Evolutionary conservation across 2,329 filamentous ascomycete species (phyloP).

Genomic region (Cytospora paraplurivora): DNA sequence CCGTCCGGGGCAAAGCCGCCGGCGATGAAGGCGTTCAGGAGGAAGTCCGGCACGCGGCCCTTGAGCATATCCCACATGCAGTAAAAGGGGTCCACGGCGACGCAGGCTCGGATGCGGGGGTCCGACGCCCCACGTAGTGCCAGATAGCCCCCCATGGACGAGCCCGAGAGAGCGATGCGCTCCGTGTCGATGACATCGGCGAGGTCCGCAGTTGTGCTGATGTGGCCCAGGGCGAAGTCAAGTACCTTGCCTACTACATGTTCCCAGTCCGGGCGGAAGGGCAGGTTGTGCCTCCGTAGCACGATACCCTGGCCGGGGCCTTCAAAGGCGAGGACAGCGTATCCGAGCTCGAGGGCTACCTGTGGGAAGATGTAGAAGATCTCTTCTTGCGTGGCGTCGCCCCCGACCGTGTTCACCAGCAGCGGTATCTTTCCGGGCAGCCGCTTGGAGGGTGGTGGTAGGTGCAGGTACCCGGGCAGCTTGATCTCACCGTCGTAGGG

Average conservation of each 20-base stretch:
- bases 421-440: slow-evolving; percentile 38
- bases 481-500: slow-evolving; percentile 41
- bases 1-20: too few species aligned
- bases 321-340: slow-evolving; percentile 48
- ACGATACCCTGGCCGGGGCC: slow-evolving; percentile 49
- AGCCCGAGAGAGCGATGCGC: slow-evolving; percentile 42
- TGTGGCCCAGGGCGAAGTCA: too few species aligned
- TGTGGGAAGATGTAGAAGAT: slow-evolving; percentile 39
- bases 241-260: slow-evolving; percentile 38
- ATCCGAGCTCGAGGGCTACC: slow-evolving; percentile 38
- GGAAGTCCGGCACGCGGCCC: too few species aligned
- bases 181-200: slow-evolving; percentile 39
- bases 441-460: slow-evolving; percentile 34
- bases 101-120: slow-evolving; percentile 46
- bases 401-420: slow-evolving; percentile 40
- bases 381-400: slow-evolving; percentile 45
- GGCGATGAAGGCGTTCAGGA: too few species aligned
- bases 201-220: too few species aligned
- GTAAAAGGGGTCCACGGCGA: slow-evolving; percentile 43
- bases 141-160: slow-evolving; percentile 49
- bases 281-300: slow-evolving; percentile 33
- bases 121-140: slow-evolving; percentile 43
- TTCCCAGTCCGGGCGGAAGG: slow-evolving; percentile 44
- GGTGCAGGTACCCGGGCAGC: slow-evolving; percentile 43
- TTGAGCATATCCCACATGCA: too few species aligned